Conservation (phyloP, 108 stramenopile genomes). For the Chaetoceros muelleri region DNA sequence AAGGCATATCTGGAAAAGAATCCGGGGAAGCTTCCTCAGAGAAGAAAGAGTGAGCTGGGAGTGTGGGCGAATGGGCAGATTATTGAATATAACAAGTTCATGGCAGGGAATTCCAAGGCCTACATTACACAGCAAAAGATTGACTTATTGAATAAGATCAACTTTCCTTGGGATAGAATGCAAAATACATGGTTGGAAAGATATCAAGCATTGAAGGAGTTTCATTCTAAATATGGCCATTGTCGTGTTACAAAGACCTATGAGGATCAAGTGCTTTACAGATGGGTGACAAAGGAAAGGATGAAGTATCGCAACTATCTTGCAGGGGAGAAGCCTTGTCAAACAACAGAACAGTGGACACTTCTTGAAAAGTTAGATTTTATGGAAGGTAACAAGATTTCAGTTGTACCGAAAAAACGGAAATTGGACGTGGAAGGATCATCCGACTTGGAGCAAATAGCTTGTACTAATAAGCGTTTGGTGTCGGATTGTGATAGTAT, state of each 20-base stretch:
- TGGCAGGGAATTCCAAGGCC: constrained; percentile 9
- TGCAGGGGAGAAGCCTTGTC: neutral
- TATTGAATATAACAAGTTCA: constrained; percentile 17
- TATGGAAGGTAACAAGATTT: neutral
- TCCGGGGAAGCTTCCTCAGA: constrained; percentile 17
- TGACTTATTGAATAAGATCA: constrained; percentile 24
- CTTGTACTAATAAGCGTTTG: no score
- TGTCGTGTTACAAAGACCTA: neutral
- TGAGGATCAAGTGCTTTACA: neutral
- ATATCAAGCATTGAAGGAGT: neutral
- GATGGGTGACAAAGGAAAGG: neutral
- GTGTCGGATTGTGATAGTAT: no score
- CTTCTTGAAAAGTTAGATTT: neutral
- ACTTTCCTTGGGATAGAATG: constrained; percentile 4
- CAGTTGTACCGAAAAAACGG: neutral
- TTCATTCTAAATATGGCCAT: constrained; percentile 1
- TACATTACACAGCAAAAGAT: constrained; percentile 26
- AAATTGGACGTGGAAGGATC: neutral
- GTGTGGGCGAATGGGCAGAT: constrained; percentile 25
- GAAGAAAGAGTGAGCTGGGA: constrained; percentile 15
- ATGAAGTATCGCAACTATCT: neutral
- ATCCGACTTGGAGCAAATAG: no score
- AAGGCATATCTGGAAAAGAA: constrained; percentile 13
- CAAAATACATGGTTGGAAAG: neutral
- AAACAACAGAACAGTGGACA: neutral